Percentiles rank a stretch among this genome's conserved stretches.
phyloP scores from a whole-genome alignment of 805 yeast genomes.

The Cyberlindnera meyerae region DNA sequence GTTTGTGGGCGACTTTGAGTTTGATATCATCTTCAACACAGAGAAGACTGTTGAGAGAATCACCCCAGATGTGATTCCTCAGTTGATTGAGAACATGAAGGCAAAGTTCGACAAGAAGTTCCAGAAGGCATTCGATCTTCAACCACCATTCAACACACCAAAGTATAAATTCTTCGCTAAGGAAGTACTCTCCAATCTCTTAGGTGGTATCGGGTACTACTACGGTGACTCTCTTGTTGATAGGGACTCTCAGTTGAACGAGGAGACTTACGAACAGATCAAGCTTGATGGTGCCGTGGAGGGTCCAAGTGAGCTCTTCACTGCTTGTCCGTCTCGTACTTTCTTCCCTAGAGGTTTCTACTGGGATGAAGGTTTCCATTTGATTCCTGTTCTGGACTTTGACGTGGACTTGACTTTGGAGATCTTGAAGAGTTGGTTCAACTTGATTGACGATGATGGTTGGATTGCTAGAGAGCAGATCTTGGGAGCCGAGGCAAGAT shows the following conservation, averaged over 20 bases:
- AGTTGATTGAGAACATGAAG: slow-evolving; percentile 16
- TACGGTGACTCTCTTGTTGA: slow-evolving; percentile 83
- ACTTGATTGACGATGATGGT: slow-evolving; percentile 80
- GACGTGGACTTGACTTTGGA: slow-evolving; percentile 81
- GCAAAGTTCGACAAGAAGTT: slow-evolving; percentile 49
- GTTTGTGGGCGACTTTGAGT: slow-evolving; percentile 70
- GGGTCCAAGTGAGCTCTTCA: slow-evolving; percentile 73
- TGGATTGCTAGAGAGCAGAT: slow-evolving; percentile 98
- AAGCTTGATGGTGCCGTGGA: slow-evolving; percentile 50
- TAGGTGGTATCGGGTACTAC: slow-evolving; percentile 89
- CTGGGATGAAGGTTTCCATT: slow-evolving; percentile 98
- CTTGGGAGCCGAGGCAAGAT: slow-evolving; percentile 84
- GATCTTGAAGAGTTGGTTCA: slow-evolving; percentile 83
- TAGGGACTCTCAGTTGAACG: slow-evolving; percentile 60
- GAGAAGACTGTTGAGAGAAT: slow-evolving; percentile 40
- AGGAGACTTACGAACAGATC: slow-evolving; percentile 58
- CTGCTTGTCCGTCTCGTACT: slow-evolving; percentile 87
- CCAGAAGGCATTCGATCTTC: slow-evolving; percentile 41
- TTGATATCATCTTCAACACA: slow-evolving; percentile 59
- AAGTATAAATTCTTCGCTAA: slow-evolving; percentile 57
- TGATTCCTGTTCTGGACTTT: slow-evolving; percentile 73
- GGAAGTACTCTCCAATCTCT: slow-evolving; percentile 72
- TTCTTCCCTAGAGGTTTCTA: slow-evolving; percentile 95
- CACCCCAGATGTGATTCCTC: slow-evolving; percentile 25
- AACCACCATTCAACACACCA: slow-evolving; percentile 46